Conservation (phyloP, 1,139 yeast genomes). For the Yamadazyma epiphylla region DNA sequence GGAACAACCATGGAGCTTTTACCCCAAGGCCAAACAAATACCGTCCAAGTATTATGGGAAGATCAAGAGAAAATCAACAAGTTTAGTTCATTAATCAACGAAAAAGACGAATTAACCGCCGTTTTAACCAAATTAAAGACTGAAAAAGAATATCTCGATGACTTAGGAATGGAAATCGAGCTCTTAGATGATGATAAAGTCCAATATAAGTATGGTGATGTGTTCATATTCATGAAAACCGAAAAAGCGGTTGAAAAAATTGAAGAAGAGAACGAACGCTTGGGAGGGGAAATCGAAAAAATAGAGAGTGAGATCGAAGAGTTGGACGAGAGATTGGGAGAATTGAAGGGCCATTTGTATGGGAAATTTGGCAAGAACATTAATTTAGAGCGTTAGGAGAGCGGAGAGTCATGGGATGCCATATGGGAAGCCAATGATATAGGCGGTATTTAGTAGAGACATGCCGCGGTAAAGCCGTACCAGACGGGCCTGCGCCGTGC, state of each 20-base stretch:
- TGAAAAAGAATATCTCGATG: constrained; percentile 88
- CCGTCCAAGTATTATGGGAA: constrained; percentile 75
- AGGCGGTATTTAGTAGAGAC: too few relatives aligned
- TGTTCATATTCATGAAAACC: constrained; percentile 66
- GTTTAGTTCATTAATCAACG: constrained; percentile 76
- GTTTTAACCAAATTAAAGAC: constrained; percentile 48
- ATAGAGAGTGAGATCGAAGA: constrained; percentile 46
- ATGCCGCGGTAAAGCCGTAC: too few relatives aligned
- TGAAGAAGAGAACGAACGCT: constrained; percentile 53
- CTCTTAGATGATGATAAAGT: constrained; percentile 71
- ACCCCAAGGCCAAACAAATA: constrained; percentile 66
- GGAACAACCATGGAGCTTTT: constrained; percentile 60
- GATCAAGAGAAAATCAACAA: constrained; percentile 89
- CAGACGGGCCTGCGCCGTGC: too few relatives aligned
- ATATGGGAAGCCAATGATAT: too few relatives aligned
- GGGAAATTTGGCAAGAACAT: constrained; percentile 89
- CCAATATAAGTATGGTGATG: constrained; percentile 73
- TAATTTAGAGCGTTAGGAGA: constrained; percentile 67
- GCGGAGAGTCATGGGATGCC: too few relatives aligned
- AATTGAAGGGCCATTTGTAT: constrained; percentile 69
- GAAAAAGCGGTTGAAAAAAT: constrained; percentile 61
- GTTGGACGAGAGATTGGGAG: constrained; percentile 51
- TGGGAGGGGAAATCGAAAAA: constrained; percentile 47
- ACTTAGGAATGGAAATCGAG: constrained; percentile 80
- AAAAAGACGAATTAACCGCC: constrained; percentile 56